These are phyloP conservation scores for Hemerocallis citrina DNA, from an alignment of 106 monocot genomes.

Conservation along the genomic window DNA sequence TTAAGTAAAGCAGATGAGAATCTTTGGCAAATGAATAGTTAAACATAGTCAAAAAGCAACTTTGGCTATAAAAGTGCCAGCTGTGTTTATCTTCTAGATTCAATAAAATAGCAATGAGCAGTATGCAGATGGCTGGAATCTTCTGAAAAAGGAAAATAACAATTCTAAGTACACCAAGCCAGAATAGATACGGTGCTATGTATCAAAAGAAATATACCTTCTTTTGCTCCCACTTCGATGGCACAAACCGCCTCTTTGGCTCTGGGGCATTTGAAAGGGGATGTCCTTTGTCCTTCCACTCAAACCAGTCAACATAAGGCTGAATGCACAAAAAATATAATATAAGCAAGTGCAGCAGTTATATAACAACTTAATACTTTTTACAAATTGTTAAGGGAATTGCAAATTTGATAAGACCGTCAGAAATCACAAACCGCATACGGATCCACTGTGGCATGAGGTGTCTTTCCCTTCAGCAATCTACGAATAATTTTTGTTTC, in stretches of 20 bases:
- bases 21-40: too few relatives aligned
- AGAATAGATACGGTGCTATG: background rate
- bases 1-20: too few relatives aligned
- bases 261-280: conserved; percentile 97
- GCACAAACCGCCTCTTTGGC: conserved; percentile 94
- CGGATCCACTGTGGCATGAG: conserved; percentile 76
- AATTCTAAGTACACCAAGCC: background rate
- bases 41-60: too few relatives aligned
- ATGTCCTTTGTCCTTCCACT: conserved; percentile 78
- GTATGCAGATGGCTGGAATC: background rate
- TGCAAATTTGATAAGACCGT: background rate
- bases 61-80: too few relatives aligned
- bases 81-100: too few relatives aligned
- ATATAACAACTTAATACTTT: conserved; percentile 1
- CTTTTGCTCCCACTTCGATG: conserved; percentile 95
- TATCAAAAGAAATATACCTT: conserved; percentile 66
- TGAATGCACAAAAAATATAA: conserved; percentile 15
- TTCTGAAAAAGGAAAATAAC: background rate
- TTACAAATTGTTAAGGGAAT: too few relatives aligned
- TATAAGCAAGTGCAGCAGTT: too few relatives aligned
- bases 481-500: conserved; percentile 58
- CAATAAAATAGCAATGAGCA: too few relatives aligned
- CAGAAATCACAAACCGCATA: conserved; percentile 52
- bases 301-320: conserved; percentile 98
- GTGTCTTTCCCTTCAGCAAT: conserved; percentile 72